These are phyloP conservation scores for Fusarium napiforme DNA, from an alignment of 2,329 filamentous ascomycete genomes.

Conservation along the genomic window DNA sequence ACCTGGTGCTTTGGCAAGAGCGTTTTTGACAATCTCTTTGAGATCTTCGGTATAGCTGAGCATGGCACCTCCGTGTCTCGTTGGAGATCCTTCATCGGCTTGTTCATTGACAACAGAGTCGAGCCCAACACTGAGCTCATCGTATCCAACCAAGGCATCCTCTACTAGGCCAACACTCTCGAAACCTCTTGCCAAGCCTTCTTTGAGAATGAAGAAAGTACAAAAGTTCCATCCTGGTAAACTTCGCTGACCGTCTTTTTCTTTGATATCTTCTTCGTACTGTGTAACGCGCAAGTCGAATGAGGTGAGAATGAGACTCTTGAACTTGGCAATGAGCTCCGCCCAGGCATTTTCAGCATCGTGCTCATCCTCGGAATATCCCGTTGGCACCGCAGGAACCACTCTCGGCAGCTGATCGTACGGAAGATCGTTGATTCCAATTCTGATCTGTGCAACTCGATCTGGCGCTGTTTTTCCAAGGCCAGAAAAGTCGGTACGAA, in stretches of 20 bases:
- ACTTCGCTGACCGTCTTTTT: conserved; percentile 86
- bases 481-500: conserved; percentile 89
- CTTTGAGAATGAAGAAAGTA: conserved; percentile 98
- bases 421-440: conserved; percentile 76
- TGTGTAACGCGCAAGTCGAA: conserved; percentile 92
- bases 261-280: conserved; percentile 97
- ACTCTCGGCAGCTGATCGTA: conserved; percentile 72
- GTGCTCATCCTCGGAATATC: conserved; percentile 75
- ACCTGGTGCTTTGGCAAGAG: conserved; percentile 54
- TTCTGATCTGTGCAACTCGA: conserved; percentile 84
- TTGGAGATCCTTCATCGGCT: conserved; percentile 64
- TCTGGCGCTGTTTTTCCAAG: conserved; percentile 76
- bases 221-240: conserved; percentile 99
- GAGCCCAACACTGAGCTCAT: conserved; percentile 89
- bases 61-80: conserved; percentile 78
- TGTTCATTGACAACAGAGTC: conserved; percentile 86
- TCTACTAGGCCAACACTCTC: conserved; percentile 96
- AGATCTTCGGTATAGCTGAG: conserved; percentile 79
- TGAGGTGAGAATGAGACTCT: conserved; percentile 84
- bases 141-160: conserved; percentile 93
- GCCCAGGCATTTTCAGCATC: conserved; percentile 86
- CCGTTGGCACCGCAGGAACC: conserved; percentile 70
- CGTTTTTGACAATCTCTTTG: conserved; percentile 66
- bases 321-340: conserved; percentile 87
- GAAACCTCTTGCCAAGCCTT: conserved; percentile 91